Conservation (phyloP, 176 grass and related monocot genomes). For the Eleusine indica region DNA sequence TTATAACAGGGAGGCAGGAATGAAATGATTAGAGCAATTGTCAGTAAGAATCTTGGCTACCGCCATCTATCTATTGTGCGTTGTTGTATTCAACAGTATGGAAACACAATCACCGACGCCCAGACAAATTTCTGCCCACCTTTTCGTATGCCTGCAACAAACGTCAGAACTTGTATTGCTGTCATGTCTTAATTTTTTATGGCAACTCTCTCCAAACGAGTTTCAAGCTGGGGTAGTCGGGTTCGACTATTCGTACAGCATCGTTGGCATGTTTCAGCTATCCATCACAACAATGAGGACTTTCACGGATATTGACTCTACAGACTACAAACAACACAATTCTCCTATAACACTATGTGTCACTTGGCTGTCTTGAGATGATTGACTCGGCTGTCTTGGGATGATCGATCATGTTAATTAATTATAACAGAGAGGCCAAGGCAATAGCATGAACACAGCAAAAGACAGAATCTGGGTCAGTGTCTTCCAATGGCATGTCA, state of each 20-base stretch:
- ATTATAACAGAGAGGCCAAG: too few relatives aligned
- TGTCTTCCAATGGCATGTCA: too few relatives aligned
- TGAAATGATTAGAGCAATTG: slow-evolving; percentile 17
- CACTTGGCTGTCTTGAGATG: not conserved
- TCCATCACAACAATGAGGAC: not conserved
- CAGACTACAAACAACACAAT: not conserved
- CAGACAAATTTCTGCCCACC: slow-evolving; percentile 5
- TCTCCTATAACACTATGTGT: not conserved
- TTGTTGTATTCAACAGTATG: not conserved
- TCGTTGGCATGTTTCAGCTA: not conserved
- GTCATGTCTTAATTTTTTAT: slow-evolving; percentile 35
- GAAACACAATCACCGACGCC: slow-evolving; percentile 16
- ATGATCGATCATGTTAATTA: not conserved
- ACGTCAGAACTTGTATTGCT: slow-evolving; percentile 6
- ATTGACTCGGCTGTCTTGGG: too few relatives aligned
- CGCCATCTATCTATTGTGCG: slow-evolving; percentile 9
- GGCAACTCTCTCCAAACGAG: slow-evolving; percentile 28
- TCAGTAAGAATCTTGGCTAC: slow-evolving; percentile 39
- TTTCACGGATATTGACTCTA: not conserved
- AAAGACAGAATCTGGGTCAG: too few relatives aligned
- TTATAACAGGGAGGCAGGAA: not conserved
- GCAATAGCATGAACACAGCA: too few relatives aligned
- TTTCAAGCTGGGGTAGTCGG: not conserved
- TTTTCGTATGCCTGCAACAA: not conserved
- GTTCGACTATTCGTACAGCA: too few relatives aligned